phyloP scores from a whole-genome alignment of 2,329 filamentous ascomycete genomes.

The Fusarium annulatum region DNA sequence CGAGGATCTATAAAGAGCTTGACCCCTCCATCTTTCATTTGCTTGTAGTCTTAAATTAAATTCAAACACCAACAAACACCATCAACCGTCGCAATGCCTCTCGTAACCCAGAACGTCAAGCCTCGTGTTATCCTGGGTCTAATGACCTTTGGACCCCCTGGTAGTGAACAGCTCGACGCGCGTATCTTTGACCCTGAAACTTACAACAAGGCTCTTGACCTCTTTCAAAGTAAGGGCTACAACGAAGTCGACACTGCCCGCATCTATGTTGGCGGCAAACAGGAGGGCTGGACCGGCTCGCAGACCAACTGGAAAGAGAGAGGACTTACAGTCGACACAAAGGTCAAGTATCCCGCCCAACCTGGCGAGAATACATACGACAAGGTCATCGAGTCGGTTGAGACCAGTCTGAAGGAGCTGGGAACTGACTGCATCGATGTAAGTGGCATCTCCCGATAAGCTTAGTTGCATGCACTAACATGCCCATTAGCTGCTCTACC shows the following conservation, averaged over 20 bases:
- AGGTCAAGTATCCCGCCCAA: constrained; percentile 71
- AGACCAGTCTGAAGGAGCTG: constrained; percentile 76
- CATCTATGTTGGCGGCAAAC: constrained; percentile 75
- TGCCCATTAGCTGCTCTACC: constrained; percentile 49
- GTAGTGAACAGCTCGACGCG: constrained; percentile 67
- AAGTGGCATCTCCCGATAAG: constrained; percentile 42
- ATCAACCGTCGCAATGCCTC: constrained; percentile 55
- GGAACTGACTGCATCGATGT: constrained; percentile 78
- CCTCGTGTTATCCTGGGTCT: constrained; percentile 83
- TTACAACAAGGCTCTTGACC: constrained; percentile 77
- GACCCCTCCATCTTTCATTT: not conserved
- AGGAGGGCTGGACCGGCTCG: constrained; percentile 82
- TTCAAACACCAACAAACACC: not conserved
- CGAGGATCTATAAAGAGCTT: constrained; percentile 14
- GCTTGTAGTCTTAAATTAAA: not conserved
- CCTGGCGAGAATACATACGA: constrained; percentile 71
- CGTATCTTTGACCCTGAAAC: constrained; percentile 75
- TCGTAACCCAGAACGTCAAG: constrained; percentile 59
- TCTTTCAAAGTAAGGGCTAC: constrained; percentile 82
- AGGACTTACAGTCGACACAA: constrained; percentile 82
- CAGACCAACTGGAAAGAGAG: constrained; percentile 79
- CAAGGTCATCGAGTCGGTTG: constrained; percentile 72
- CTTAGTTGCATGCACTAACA: constrained; percentile 11
- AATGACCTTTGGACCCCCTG: constrained; percentile 83
- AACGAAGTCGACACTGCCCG: constrained; percentile 88